These are phyloP conservation scores for Plasmodium chabaudi DNA, from an alignment of 169 alveolate genomes.

Conservation along the genomic window DNA sequence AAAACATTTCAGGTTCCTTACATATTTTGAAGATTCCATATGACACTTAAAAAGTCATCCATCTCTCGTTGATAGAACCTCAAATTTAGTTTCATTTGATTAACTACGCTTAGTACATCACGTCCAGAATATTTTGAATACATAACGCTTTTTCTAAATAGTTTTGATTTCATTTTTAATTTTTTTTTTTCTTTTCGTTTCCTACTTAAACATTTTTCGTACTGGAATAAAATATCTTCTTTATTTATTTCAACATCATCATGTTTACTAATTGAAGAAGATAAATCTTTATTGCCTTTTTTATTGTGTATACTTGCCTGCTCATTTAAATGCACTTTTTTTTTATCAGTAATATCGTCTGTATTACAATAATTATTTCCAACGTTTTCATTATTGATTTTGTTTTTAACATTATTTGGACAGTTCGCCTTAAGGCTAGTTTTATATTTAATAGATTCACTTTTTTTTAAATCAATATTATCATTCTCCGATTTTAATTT, in stretches of 20 bases:
- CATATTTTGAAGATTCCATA: constrained; percentile 71
- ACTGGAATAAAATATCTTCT: constrained; percentile 32
- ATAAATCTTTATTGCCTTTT: neutral
- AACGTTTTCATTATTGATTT: neutral
- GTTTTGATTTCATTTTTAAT: constrained; percentile 17
- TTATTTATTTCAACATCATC: constrained; percentile 18
- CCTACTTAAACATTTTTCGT: constrained; percentile 41
- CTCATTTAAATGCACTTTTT: neutral
- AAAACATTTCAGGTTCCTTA: neutral
- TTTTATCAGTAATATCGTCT: neutral
- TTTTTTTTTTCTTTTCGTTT: constrained; percentile 35
- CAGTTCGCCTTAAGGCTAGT: neutral
- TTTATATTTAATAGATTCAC: constrained; percentile 4
- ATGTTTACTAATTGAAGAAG: constrained; percentile 2
- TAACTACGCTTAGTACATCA: constrained; percentile 17
- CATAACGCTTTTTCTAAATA: constrained; percentile 55
- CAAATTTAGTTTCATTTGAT: constrained; percentile 40
- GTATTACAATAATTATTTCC: neutral
- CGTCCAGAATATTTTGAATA: constrained; percentile 33
- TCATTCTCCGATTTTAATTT: neutral
- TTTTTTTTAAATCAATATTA: neutral
- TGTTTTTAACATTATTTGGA: constrained; percentile 1
- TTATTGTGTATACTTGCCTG: constrained; percentile 1
- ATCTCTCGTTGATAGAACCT: constrained; percentile 68
- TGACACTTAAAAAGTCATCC: constrained; percentile 60